These are phyloP conservation scores for Barbatosphaeria neglecta DNA, from an alignment of 495 filamentous ascomycete species.

Conservation along the genomic window DNA sequence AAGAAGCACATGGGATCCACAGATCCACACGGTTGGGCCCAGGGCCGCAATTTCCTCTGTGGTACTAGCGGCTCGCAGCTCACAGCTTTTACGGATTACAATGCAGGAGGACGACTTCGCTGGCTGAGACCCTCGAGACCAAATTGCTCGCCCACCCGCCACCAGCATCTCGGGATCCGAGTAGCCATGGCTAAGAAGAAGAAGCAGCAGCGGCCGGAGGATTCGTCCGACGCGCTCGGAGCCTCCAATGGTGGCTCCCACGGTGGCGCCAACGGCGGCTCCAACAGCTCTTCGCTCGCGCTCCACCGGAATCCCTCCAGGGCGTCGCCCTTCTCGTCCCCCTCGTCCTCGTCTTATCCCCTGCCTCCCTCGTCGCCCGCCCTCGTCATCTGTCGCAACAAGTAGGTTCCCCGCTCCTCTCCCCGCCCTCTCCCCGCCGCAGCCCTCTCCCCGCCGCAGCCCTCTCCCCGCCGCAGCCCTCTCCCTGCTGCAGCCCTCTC, in stretches of 20 bases:
- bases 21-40: too few species aligned
- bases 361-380: constrained; percentile 27
- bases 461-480: too few species aligned
- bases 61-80: too few species aligned
- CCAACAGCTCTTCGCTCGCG: constrained; percentile 8
- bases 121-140: too few species aligned
- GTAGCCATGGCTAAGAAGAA: constrained; percentile 35
- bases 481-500: too few species aligned
- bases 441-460: too few species aligned
- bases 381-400: constrained; percentile 62
- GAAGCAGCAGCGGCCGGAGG: constrained; percentile 16
- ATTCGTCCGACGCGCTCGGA: constrained; percentile 6
- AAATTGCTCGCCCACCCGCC: too few species aligned
- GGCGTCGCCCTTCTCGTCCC: constrained; percentile 18
- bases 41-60: too few species aligned
- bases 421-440: neutral
- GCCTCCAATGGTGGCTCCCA: constrained; percentile 15
- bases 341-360: constrained; percentile 6
- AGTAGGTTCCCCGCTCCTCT: constrained; percentile 31
- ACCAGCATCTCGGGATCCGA: too few species aligned
- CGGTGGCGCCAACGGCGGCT: constrained; percentile 10
- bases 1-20: too few species aligned
- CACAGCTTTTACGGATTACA: too few species aligned
- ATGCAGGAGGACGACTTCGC: too few species aligned
- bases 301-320: constrained; percentile 1